Base-by-base conservation (phyloP, 768 basidiomycete genomes). In the Podaxis mareebaensis region DNA sequence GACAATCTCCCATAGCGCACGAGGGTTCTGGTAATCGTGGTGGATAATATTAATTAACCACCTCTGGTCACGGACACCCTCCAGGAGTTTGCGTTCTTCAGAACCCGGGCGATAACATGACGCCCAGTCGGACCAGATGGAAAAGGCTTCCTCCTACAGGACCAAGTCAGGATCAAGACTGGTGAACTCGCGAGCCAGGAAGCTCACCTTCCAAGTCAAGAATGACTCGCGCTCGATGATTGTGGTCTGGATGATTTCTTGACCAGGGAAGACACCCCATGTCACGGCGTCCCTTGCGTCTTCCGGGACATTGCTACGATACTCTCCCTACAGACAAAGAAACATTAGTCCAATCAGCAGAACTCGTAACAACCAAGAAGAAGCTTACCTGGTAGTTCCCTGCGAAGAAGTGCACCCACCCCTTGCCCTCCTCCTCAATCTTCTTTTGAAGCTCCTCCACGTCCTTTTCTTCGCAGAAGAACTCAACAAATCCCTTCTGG, bases 401-500 rank as follows among this genome's bases (percentile, higher is more conserved):
- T 0, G 96, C 96, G 73, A 95, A 93, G 74, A 87, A 96, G 73
- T 93, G 89, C 48, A 98, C 86, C 83, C 80, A 86, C 8, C 87
- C 87, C 53, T 80, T 71, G 22, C 87, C 86, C 53, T 81, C 78
- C 61, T 75, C 80, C 56, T 77, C 72, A 4, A 90, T 81, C 69
- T 78, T 84, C 67, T 77, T 72, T 74, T 88, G 85, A n/a, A 95
- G 81, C 58, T 69, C 70, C 33, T 83, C 79, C 15, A 93, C 80
- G 58, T 89, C 85, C 36, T 76, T 73, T 67, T 76, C 69, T 64
- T 86, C 86, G 54, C 83, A 94, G 72, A 99, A 99, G 74, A 98
- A 98, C 77, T 99, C 97, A 8, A 98, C 94, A 71, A 98, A 99
- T 13, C 90, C 86, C 77, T 99, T 99, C 77, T 99, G 97, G 76